Conservation (phyloP, 257 asterid species). For the Henckelia pumila region DNA sequence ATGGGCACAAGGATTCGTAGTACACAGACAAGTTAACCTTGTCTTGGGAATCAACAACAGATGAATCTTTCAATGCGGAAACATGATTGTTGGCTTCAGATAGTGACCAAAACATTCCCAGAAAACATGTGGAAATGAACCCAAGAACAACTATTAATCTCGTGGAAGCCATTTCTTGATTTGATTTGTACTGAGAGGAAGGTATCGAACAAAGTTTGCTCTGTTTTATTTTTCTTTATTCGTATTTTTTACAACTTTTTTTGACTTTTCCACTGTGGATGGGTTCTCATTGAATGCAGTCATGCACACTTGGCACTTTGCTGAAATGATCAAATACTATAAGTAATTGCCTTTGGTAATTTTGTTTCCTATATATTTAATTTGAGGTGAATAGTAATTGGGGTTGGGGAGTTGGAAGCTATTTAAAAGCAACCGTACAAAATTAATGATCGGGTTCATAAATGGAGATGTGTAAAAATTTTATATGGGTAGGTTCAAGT, state of each 20-base stretch:
- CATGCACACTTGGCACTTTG: too few species aligned
- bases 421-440: too few species aligned
- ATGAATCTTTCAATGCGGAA: constrained; percentile 7
- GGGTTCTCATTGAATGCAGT: too few species aligned
- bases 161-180: constrained; percentile 35
- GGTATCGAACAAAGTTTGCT: constrained; percentile 28
- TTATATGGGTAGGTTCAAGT: too few species aligned
- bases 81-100: constrained; percentile 26
- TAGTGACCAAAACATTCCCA: constrained; percentile 24
- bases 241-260: constrained; percentile 28
- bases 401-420: too few species aligned
- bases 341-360: too few species aligned
- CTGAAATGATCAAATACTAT: too few species aligned
- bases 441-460: too few species aligned
- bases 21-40: constrained; percentile 52
- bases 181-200: neutral
- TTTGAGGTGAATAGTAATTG: too few species aligned
- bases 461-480: too few species aligned
- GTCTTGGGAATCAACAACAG: constrained; percentile 17
- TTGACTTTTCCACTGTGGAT: too few species aligned
- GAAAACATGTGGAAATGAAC: constrained; percentile 17
- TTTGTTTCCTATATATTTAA: too few species aligned
- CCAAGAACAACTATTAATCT: constrained; percentile 5
- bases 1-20: constrained; percentile 88
- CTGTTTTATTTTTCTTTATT: constrained; percentile 26